A percentile compares a stretch with the other conserved stretches of the same genome.
These are phyloP conservation scores for Yamadazyma sp. DNA, from an alignment of 805 yeast species.

Conservation along the genomic window DNA sequence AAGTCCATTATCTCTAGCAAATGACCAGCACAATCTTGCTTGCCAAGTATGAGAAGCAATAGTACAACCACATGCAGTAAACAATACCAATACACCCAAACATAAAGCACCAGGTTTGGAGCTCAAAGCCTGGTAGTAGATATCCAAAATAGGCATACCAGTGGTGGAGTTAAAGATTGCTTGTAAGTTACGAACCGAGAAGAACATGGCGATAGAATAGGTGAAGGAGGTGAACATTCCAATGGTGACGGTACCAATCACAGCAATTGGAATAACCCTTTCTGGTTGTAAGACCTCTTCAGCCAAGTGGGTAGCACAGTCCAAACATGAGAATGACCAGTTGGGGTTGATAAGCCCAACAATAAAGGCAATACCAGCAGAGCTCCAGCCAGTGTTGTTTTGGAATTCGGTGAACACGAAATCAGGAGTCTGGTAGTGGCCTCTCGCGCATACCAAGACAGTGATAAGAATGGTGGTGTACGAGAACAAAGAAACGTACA, in stretches of 20 bases:
- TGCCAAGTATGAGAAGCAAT: slow-evolving; percentile 68
- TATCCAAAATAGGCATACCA: slow-evolving; percentile 64
- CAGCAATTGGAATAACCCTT: slow-evolving; percentile 59
- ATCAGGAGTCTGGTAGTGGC: slow-evolving; percentile 49
- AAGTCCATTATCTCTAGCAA: slow-evolving; percentile 63
- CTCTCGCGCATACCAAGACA: slow-evolving; percentile 51
- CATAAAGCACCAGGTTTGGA: slow-evolving; percentile 55
- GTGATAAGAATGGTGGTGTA: slow-evolving; percentile 54
- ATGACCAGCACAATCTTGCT: slow-evolving; percentile 66
- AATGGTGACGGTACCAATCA: slow-evolving; percentile 61
- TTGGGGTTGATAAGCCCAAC: slow-evolving; percentile 72
- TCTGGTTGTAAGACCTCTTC: slow-evolving; percentile 63
- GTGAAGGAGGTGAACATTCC: slow-evolving; percentile 61
- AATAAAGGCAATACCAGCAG: slow-evolving; percentile 59
- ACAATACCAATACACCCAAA: slow-evolving; percentile 47
- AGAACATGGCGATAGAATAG: slow-evolving; percentile 58
- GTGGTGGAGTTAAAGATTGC: slow-evolving; percentile 49
- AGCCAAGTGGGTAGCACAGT: slow-evolving; percentile 70
- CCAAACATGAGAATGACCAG: slow-evolving; percentile 69
- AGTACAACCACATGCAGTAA: slow-evolving; percentile 58
- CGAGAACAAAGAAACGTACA: slow-evolving; percentile 53
- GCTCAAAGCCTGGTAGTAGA: slow-evolving; percentile 56
- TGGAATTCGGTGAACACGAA: slow-evolving; percentile 56
- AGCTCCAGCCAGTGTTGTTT: slow-evolving; percentile 61
- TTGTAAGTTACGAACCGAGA: slow-evolving; percentile 53